A percentile compares a stretch with the other conserved stretches of the same genome.
These are phyloP conservation scores for Nannizziopsis arthrosporioides DNA, from an alignment of 2,329 filamentous ascomycete species.

Conservation along the genomic window DNA sequence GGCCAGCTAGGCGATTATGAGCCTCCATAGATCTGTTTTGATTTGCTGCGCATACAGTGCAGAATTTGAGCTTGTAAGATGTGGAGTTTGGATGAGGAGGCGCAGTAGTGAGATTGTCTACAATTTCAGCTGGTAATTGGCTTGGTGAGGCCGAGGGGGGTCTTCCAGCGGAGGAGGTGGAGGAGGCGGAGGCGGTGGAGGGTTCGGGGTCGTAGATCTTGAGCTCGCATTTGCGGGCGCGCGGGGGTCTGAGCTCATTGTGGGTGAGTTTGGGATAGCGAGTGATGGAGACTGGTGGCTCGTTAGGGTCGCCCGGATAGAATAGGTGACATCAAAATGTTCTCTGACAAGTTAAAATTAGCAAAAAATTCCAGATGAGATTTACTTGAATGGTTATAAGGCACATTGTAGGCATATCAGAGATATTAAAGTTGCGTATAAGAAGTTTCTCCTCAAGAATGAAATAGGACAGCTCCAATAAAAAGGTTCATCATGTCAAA, in stretches of 20 bases:
- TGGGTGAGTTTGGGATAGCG: background rate
- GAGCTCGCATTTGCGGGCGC: conserved; percentile 1
- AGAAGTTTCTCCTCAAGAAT: conserved; percentile 18
- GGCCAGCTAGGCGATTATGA: conserved; percentile 80
- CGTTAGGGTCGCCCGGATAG: background rate
- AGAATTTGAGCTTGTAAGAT: conserved; percentile 58
- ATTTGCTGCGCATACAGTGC: conserved; percentile 76
- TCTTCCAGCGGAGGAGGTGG: conserved; percentile 8
- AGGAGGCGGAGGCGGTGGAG: conserved; percentile 7
- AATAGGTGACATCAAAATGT: background rate
- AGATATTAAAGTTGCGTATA: conserved; percentile 18
- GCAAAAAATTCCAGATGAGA: background rate
- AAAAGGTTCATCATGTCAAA: conserved; percentile 20
- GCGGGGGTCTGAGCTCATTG: conserved; percentile 9
- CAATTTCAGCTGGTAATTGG: background rate
- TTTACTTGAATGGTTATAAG: conserved; percentile 1
- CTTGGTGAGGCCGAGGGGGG: background rate
- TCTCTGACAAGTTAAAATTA: conserved; percentile 6
- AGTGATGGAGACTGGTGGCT: background rate
- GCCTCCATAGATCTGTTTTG: conserved; percentile 99
- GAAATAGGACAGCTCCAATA: conserved; percentile 27
- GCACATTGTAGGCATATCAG: conserved; percentile 12
- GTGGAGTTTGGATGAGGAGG: conserved; percentile 36
- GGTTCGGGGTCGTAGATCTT: conserved; percentile 2
- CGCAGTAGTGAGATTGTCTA: conserved; percentile 9